Conservation (phyloP, 2,329 filamentous ascomycete genomes). For the Fusarium papillatum region DNA sequence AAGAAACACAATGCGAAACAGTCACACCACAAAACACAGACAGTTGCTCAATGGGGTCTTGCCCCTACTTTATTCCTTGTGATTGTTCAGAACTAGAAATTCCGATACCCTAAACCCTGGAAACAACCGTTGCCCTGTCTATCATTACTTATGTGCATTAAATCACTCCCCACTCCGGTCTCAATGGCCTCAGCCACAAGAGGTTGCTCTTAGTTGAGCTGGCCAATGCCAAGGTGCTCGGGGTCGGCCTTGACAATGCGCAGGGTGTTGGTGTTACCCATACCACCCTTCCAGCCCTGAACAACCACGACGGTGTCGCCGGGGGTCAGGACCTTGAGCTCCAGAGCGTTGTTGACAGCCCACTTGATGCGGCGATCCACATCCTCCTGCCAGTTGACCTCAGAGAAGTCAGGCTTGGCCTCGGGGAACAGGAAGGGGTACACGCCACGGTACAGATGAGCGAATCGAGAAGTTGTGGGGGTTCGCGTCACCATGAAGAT, state of each 20-base stretch:
- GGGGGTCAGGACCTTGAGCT: slow-evolving; percentile 80
- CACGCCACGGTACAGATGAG: slow-evolving; percentile 96
- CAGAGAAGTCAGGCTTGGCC: slow-evolving; percentile 93
- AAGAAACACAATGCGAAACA: too few relatives aligned
- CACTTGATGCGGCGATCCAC: slow-evolving; percentile 98
- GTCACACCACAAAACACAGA: too few relatives aligned
- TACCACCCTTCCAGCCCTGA: slow-evolving; percentile 92
- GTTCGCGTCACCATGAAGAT: slow-evolving; percentile 99
- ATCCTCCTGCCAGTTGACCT: slow-evolving; percentile 98
- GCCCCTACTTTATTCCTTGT: slow-evolving; percentile 35
- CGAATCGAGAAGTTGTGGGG: slow-evolving; percentile 86
- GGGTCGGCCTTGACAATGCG: slow-evolving; percentile 74
- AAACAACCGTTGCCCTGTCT: slow-evolving; percentile 46
- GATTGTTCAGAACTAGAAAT: slow-evolving; percentile 42
- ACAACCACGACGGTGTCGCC: slow-evolving; percentile 86
- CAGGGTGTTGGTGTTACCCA: slow-evolving; percentile 91
- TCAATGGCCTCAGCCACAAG: slow-evolving; percentile 9
- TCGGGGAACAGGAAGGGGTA: slow-evolving; percentile 98
- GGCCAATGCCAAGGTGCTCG: slow-evolving; percentile 69
- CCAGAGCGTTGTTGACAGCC: slow-evolving; percentile 90
- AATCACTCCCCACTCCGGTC: slow-evolving; percentile 34
- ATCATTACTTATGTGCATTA: slow-evolving; percentile 48
- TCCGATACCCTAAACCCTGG: slow-evolving; percentile 42
- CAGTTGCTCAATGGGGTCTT: slow-evolving; percentile 19
- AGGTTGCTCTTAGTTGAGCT: slow-evolving; percentile 46